These are phyloP conservation scores for Phytopythium delawarense DNA, from an alignment of 352 stramenopile genomes.

Conservation along the genomic window DNA sequence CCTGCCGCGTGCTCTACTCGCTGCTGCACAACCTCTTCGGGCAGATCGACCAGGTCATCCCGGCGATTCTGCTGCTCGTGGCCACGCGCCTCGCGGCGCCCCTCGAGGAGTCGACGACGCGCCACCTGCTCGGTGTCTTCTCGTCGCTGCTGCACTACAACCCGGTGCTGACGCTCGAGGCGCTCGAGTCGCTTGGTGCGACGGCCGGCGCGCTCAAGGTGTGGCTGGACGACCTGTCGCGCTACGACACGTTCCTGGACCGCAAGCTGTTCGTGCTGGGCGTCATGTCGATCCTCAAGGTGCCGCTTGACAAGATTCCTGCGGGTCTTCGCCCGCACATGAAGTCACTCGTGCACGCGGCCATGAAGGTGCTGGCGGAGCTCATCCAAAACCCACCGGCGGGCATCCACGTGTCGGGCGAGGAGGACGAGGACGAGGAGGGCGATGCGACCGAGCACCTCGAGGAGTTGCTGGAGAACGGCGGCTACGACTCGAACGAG, in stretches of 20 bases:
- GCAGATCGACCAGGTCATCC: constrained; percentile 75
- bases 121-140: constrained; percentile 88
- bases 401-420: constrained; percentile 42
- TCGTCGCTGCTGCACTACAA: constrained; percentile 94
- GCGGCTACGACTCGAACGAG: constrained; percentile 87
- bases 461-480: constrained; percentile 87
- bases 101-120: constrained; percentile 64
- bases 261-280: constrained; percentile 93
- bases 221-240: constrained; percentile 87
- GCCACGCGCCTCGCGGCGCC: constrained; percentile 53
- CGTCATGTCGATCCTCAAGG: constrained; percentile 87
- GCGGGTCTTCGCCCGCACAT: constrained; percentile 83
- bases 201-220: constrained; percentile 89
- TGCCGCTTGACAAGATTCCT: constrained; percentile 81
- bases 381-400: constrained; percentile 53
- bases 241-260: constrained; percentile 82
- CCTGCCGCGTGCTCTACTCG: constrained; percentile 72
- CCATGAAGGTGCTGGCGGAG: constrained; percentile 83
- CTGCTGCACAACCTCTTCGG: constrained; percentile 83
- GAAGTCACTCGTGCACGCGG: constrained; percentile 81
- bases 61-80: constrained; percentile 67
- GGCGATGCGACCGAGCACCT: constrained; percentile 59
- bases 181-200: constrained; percentile 85
- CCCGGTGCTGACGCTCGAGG: constrained; percentile 80
- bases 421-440: constrained; percentile 52